Evolutionary conservation across 2,329 filamentous ascomycete species (phyloP), one percentile per base, ranked within the genome.

Genomic region (Rutstroemia sp.): DNA sequence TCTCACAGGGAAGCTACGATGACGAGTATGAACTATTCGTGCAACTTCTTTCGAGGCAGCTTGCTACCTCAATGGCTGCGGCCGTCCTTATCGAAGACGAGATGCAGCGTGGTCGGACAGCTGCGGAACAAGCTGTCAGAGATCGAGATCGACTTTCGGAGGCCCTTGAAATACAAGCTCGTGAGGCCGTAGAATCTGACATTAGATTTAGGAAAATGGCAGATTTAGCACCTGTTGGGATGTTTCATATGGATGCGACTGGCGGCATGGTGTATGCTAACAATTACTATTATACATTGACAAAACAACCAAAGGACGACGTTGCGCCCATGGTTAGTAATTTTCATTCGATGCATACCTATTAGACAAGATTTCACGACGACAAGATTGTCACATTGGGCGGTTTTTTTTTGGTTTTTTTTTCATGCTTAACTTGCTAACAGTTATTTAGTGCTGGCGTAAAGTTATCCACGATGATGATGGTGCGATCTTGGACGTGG

Each of bases 21-120:
- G 84, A 87, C 41, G 89, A 92, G 61, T 94, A 92, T 65, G 81
- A 82, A 61, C 75, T 92, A 0, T 94, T 92, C 65, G 77, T 92
- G 38, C 84, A 88, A 63, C 76, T 92, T 1, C 72, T 92, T 5
- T 86, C 84, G 45, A 80, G 88, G 19, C 88, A 92, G 67, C 75
- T 92, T 8, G 87, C 86, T 7, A 92, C 88, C 0, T 90, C 88
- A 0, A 79, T 92, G 69, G 88, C 88, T 1, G 92, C 88, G 0
- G 88, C 92, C 0, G 87, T 92, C 0, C 71, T 94, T 2, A 91
- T 92, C 57, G 88, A 92, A 68, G 88, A 92, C 62, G 89, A 94
- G 67, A 91, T 92, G 61, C 81, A 80, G 58, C 79, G 88, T 58
- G 86, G 87, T 1, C 85, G 90, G 69, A 79, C 78, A 63, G 88